Conservation (phyloP, 345 rosid genomes). For the Durio zibethinus region DNA sequence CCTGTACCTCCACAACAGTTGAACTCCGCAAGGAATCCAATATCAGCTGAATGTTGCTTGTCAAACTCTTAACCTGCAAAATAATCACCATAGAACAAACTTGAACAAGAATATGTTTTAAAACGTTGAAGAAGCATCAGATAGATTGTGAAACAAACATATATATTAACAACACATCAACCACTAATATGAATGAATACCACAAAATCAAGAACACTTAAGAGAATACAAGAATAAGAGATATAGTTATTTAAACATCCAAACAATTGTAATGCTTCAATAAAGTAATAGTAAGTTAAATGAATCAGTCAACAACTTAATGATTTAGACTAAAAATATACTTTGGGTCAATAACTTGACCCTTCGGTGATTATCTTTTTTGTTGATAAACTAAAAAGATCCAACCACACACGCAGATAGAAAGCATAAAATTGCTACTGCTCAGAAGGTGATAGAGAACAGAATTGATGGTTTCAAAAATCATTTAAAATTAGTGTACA, state of each 20-base stretch:
- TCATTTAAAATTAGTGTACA: background rate
- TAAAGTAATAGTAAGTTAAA: background rate
- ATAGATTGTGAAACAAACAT: background rate
- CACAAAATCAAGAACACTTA: background rate
- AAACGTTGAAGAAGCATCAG: background rate
- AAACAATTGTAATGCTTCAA: background rate
- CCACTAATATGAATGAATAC: constrained; percentile 12
- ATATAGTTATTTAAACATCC: background rate
- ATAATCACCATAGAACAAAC: constrained; percentile 15
- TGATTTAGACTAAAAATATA: background rate
- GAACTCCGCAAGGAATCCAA: constrained; percentile 62
- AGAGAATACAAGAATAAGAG: background rate
- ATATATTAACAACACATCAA: background rate
- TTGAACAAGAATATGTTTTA: constrained; percentile 2
- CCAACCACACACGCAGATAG: background rate
- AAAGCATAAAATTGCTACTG: background rate
- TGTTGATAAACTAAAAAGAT: background rate
- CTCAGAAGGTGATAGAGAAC: background rate
- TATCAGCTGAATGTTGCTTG: constrained; percentile 48
- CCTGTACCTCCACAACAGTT: constrained; percentile 67
- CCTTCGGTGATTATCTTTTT: background rate
- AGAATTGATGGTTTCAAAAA: background rate
- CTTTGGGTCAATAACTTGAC: background rate
- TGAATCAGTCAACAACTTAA: background rate
- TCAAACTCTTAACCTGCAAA: constrained; percentile 62